A percentile compares a stretch with the other conserved stretches of the same genome.
Evolutionary conservation across 371 early-diverging fungal species (phyloP).

Genomic region (Haplosporangium sp.): DNA sequence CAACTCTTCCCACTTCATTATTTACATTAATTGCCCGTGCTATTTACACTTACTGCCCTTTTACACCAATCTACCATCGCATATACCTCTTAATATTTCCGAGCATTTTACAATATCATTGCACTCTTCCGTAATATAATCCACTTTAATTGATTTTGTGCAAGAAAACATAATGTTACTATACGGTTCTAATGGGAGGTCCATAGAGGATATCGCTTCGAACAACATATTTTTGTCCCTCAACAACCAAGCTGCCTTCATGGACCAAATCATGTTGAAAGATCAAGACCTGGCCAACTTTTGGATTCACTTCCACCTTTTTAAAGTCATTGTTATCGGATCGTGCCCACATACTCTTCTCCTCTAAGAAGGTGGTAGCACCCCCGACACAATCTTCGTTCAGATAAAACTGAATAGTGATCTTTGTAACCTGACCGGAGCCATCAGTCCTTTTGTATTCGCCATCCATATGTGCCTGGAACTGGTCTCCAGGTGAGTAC

Average conservation of each 20-base stretch:
- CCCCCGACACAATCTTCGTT: slow-evolving; percentile 58
- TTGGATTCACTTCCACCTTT: slow-evolving; percentile 26
- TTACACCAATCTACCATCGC: too few species aligned
- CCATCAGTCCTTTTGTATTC: slow-evolving; percentile 56
- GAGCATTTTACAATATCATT: too few species aligned
- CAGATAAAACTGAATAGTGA: slow-evolving; percentile 62
- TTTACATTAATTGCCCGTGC: too few species aligned
- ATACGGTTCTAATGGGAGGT: neutral
- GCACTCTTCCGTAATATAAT: too few species aligned
- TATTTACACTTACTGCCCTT: too few species aligned
- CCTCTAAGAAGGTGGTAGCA: slow-evolving; percentile 57
- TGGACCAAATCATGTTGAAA: slow-evolving; percentile 58
- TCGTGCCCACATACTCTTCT: neutral
- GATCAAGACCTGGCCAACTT: slow-evolving; percentile 53
- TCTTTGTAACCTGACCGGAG: slow-evolving; percentile 48
- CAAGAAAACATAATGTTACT: neutral
- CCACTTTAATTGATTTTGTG: neutral
- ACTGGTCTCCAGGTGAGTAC: slow-evolving; percentile 58
- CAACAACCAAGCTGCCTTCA: slow-evolving; percentile 47
- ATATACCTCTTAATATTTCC: too few species aligned
- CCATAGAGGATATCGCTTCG: slow-evolving; percentile 55
- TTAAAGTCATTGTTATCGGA: neutral
- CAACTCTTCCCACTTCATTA: too few species aligned
- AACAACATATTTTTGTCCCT: slow-evolving; percentile 55
- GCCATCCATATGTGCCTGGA: slow-evolving; percentile 60